Base-by-base conservation (phyloP, 495 filamentous ascomycete species). In the Xylaria bambusicola region DNA sequence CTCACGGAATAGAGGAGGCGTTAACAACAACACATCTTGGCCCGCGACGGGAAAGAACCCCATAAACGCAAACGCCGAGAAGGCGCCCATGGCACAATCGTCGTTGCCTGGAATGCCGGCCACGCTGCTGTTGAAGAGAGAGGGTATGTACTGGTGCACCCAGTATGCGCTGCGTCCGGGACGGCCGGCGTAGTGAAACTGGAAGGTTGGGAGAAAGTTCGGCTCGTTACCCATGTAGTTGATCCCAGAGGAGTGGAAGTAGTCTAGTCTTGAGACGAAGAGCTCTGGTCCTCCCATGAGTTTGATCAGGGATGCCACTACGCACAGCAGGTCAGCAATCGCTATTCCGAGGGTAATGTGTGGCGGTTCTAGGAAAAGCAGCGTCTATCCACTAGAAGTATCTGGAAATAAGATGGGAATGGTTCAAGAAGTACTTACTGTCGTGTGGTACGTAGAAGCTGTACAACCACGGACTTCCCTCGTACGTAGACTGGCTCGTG, bases 171-270 rank as follows among this genome's bases (percentile, higher is more conserved):
- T 88, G 1, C 89, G 75, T 0, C 71, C 88, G 0, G 88, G 88
- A 0, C 88, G 77, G 6, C 83, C 86, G 1, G 80, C 82, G 69
- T 91, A 91, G 72, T 91, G 88, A 69, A 88, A 91, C 69, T 89
- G 86, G 64, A 80, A 90, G 0, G 86, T 79, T 2, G 86, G 81
- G n/a, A 92, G 72, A 61, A 90, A 90, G 4, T 84, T 81, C 35
- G 86, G 87, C 67, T 92, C 88, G 67, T 92, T 88, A 15, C 87
- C 86, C 61, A 91, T 82, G 65, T 91, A 88, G 15, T 84, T 80
- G 13, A 91, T 80, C 0, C 85, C 83, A 33, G 73, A 74, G 8
- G 79, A 73, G 69, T 90, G 88, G 56, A 89, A 82, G 70, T 81
- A 91, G 51, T 80, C 72, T 0, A 92, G 78, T 0, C 88, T 79